A percentile compares a stretch with the other conserved stretches of the same genome.
Conservation (phyloP, 352 stramenopile species). For the Bremia lactucae region DNA sequence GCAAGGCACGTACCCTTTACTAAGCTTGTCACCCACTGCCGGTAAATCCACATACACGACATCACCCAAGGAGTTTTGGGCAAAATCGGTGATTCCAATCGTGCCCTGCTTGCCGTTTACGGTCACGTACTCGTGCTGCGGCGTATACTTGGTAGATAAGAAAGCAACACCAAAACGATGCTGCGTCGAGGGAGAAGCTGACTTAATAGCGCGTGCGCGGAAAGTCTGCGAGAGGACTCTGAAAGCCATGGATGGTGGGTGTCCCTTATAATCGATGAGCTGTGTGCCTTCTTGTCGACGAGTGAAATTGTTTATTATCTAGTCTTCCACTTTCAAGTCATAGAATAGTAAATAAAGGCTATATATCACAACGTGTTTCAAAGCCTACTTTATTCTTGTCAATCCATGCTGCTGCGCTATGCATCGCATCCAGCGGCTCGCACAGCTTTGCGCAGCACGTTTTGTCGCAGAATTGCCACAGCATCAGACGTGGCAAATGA, state of each 20-base stretch:
- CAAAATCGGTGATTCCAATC: conserved; percentile 97
- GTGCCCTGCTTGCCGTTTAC: conserved; percentile 75
- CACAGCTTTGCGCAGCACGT: conserved; percentile 7
- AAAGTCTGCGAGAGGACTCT: conserved; percentile 50
- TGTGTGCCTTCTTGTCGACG: conserved; percentile 15
- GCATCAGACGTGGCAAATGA: not conserved
- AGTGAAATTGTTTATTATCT: too few species aligned
- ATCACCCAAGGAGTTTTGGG: conserved; percentile 94
- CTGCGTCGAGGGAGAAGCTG: conserved; percentile 21
- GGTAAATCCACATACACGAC: conserved; percentile 96
- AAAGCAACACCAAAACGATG: conserved; percentile 26
- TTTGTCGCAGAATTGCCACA: conserved; percentile 4
- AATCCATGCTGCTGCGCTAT: conserved; percentile 19
- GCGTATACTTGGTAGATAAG: conserved; percentile 83
- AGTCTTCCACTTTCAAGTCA: too few species aligned
- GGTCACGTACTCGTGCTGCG: conserved; percentile 79
- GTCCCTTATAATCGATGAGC: not conserved
- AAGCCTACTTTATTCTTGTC: not conserved
- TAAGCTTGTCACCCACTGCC: conserved; percentile 87
- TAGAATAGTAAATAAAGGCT: too few species aligned
- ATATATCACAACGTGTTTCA: too few species aligned
- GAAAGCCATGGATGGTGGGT: conserved; percentile 31
- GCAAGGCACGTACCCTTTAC: conserved; percentile 71
- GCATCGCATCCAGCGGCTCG: conserved; percentile 3
- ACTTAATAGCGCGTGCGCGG: conserved; percentile 20